Percentiles rank a stretch among this genome's conserved stretches.
These are phyloP conservation scores for Terfezia claveryi DNA, from an alignment of 495 filamentous ascomycete genomes.

Conservation along the genomic window DNA sequence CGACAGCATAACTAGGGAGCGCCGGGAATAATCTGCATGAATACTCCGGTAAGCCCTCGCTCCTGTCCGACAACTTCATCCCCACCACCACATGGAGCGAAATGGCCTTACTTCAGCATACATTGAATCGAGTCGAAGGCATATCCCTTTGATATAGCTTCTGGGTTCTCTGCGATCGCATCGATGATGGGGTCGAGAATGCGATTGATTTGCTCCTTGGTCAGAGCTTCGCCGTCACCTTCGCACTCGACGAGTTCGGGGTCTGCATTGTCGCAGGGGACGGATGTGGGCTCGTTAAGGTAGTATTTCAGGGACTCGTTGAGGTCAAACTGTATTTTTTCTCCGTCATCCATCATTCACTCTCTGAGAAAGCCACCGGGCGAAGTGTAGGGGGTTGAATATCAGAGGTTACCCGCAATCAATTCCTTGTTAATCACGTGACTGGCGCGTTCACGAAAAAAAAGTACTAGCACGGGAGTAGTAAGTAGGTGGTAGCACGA, in stretches of 20 bases:
- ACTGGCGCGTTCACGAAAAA: not conserved
- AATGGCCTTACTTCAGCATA: slow-evolving; percentile 69
- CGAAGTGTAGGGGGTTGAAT: not conserved
- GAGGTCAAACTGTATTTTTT: slow-evolving; percentile 64
- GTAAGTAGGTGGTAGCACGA: too few relatives aligned
- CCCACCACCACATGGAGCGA: not conserved
- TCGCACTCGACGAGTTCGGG: slow-evolving; percentile 73
- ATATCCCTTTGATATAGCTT: slow-evolving; percentile 53
- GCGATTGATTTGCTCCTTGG: slow-evolving; percentile 20
- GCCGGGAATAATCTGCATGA: slow-evolving; percentile 57
- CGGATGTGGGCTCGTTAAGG: slow-evolving; percentile 64
- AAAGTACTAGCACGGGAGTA: too few relatives aligned
- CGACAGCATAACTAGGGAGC: slow-evolving; percentile 57
- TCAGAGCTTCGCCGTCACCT: slow-evolving; percentile 66
- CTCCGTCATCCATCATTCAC: slow-evolving; percentile 40
- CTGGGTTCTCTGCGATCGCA: slow-evolving; percentile 73
- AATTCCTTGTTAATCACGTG: not conserved
- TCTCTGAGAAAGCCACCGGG: too few relatives aligned
- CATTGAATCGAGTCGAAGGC: slow-evolving; percentile 87
- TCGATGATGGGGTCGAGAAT: slow-evolving; percentile 76
- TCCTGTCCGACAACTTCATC: not conserved
- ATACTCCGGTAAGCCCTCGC: not conserved
- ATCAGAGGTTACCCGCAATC: not conserved
- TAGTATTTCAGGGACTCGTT: slow-evolving; percentile 91
- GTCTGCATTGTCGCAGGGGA: slow-evolving; percentile 76